Evolutionary conservation across 371 early-diverging fungal genomes (phyloP).

Genomic region (Mucor lusitanicus): DNA sequence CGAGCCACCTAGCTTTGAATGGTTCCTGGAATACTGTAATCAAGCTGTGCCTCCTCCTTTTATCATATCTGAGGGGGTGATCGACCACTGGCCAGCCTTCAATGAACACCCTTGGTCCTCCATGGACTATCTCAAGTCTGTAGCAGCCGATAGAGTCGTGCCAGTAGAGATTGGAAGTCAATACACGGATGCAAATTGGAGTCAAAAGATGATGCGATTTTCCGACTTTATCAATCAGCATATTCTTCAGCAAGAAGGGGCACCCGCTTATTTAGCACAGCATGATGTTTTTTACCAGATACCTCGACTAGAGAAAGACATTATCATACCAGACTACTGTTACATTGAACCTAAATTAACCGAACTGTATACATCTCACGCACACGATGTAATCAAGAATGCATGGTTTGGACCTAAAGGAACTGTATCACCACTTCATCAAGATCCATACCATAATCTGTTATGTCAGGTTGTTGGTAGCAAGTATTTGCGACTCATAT

Average conservation of each 20-base stretch:
- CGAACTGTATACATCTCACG: slow-evolving; percentile 31
- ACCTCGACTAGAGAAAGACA: slow-evolving; percentile 72
- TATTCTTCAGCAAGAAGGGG: slow-evolving; percentile 24
- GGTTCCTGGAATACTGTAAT: slow-evolving; percentile 21
- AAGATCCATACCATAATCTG: slow-evolving; percentile 84
- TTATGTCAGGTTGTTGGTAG: slow-evolving; percentile 87
- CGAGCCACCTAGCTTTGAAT: slow-evolving; percentile 22
- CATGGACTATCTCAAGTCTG: slow-evolving; percentile 55
- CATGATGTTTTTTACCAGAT: slow-evolving; percentile 86
- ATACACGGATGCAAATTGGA: slow-evolving; percentile 82
- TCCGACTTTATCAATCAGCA: slow-evolving; percentile 68
- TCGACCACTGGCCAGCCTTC: slow-evolving; percentile 79
- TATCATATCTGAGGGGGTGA: slow-evolving; percentile 48
- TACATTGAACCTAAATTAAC: slow-evolving; percentile 45
- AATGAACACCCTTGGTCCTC: slow-evolving; percentile 61
- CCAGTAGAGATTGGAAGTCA: slow-evolving; percentile 85
- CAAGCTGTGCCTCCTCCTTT: slow-evolving; percentile 40
- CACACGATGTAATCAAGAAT: slow-evolving; percentile 63
- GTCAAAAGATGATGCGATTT: slow-evolving; percentile 76
- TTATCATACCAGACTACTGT: slow-evolving; percentile 82
- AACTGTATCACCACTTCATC: slow-evolving; percentile 89
- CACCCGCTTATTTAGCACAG: slow-evolving; percentile 83
- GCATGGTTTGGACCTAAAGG: slow-evolving; percentile 91
- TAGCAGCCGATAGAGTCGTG: slow-evolving; percentile 78
- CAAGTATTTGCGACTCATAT: slow-evolving; percentile 78